Evolutionary conservation across 306 rosid species (phyloP).

Genomic region (Fagus crenata): DNA sequence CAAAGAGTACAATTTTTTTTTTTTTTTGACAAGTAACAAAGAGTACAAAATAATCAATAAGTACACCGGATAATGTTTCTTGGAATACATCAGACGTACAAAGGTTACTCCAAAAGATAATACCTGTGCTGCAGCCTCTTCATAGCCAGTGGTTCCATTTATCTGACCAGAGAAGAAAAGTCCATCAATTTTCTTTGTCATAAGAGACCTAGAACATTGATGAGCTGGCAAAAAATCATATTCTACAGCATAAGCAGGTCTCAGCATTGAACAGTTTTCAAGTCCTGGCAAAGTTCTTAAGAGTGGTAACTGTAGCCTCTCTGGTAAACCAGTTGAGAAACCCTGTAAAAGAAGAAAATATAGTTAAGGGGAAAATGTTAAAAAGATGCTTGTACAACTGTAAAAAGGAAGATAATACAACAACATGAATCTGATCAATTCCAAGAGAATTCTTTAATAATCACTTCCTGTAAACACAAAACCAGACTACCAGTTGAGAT

Average conservation of each 20-base stretch:
- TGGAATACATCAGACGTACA: constrained; percentile 15
- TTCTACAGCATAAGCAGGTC: constrained; percentile 99
- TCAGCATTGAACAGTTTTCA: constrained; percentile 91
- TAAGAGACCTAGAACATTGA: constrained; percentile 86
- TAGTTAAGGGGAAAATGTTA: constrained; percentile 6
- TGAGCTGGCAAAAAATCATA: constrained; percentile 92
- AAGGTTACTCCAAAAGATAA: constrained; percentile 20
- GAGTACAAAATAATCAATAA: neutral
- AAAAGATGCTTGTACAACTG: constrained; percentile 3
- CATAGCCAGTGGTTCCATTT: constrained; percentile 98
- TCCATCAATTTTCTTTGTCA: constrained; percentile 91
- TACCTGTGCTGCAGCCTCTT: constrained; percentile 99
- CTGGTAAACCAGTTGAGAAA: constrained; percentile 97
- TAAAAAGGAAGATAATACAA: neutral
- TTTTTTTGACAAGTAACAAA: neutral
- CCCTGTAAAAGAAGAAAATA: constrained; percentile 55
- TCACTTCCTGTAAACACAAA: neutral
- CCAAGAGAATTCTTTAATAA: neutral
- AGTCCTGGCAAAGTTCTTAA: constrained; percentile 98
- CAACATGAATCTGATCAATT: neutral
- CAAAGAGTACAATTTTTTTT: neutral
- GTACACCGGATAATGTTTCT: neutral
- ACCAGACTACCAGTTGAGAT: neutral
- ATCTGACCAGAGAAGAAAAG: constrained; percentile 98
- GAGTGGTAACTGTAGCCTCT: constrained; percentile 85